Evolutionary conservation across 176 grass and related monocot genomes (phyloP).

Genomic region (Phragmites australis): DNA sequence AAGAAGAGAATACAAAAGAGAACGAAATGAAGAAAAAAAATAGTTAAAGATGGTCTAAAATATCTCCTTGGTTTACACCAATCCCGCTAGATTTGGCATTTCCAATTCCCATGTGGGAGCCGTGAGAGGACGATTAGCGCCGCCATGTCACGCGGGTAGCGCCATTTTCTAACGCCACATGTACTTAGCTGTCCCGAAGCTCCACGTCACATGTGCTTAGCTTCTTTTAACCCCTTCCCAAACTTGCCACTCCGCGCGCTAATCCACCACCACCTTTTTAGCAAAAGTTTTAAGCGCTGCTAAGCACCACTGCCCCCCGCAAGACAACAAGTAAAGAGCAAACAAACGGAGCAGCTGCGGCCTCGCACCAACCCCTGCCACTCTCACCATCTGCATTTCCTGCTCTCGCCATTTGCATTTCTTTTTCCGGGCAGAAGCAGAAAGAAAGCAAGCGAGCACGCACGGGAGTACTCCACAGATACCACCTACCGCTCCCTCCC

Average conservation of each 20-base stretch:
- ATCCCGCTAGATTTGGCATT: no score
- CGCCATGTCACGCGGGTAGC: no score
- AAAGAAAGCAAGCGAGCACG: background rate
- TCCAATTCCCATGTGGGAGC: no score
- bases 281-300: background rate
- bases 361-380: background rate
- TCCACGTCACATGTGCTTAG: slow-evolving; percentile 30
- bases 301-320: background rate
- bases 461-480: slow-evolving; percentile 34
- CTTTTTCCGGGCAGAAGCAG: background rate
- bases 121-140: no score
- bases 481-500: slow-evolving; percentile 43
- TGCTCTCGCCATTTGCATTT: slow-evolving; percentile 33
- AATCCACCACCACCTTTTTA: background rate
- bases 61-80: no score
- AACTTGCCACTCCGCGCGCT: background rate
- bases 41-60: no score
- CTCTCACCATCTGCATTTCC: background rate
- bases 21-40: no score
- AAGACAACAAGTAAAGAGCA: background rate
- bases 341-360: background rate
- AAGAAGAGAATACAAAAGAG: no score
- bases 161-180: background rate
- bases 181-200: slow-evolving; percentile 12
- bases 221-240: slow-evolving; percentile 7